Base-by-base conservation (phyloP, 1,284 basidiomycete species). In the Coriolopsis trogii region DNA sequence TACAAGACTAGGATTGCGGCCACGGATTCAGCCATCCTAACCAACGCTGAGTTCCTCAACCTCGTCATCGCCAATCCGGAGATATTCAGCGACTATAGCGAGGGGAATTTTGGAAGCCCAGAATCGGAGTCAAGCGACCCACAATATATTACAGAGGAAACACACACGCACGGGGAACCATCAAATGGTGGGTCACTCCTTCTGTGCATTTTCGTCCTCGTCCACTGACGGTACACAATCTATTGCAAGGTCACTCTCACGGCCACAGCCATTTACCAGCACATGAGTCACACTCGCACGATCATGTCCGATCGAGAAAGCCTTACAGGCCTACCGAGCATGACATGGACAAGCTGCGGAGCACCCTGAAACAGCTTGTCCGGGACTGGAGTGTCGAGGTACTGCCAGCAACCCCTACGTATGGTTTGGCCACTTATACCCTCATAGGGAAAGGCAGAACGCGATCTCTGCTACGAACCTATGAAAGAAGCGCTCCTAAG, bases 341-440 rank as follows among this genome's bases (percentile, higher is more conserved):
- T 58, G 87, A 91, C 62, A 87, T 89, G 83, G 89, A 96, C 69
- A 95, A 95, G 64, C 74, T 97, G 23, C 76, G 92, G 51, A 93
- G 91, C 63, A 95, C 93, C 0, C 70, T 97, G 33, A 92, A 95
- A 63, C 93, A 95, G 61, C 87, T 95, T 48, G 93, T 94, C 8
- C 80, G 93, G 12, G 94, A 96, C 63, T 97, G 94, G 94, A 90
- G 89, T 50, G 79, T 76, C 57, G 85, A 92, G 75, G 64, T 62
- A 30, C 34, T 24, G 6, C 29, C 6, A 8, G 20, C n/a, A 18
- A n/a, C 3, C 3, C 6, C 18, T 36, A 25, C 8, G 28, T 54
- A 16, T 34, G 20, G 16, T 15, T 28, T 16, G 3, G 15, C 16
- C 6, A 16, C 15, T 2, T 12, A 21, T 23, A 12, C 6, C 23